A percentile compares a stretch with the other conserved stretches of the same genome.
Evolutionary conservation across 108 stramenopile genomes (phyloP).

Genomic region (Nitzschia sp.): DNA sequence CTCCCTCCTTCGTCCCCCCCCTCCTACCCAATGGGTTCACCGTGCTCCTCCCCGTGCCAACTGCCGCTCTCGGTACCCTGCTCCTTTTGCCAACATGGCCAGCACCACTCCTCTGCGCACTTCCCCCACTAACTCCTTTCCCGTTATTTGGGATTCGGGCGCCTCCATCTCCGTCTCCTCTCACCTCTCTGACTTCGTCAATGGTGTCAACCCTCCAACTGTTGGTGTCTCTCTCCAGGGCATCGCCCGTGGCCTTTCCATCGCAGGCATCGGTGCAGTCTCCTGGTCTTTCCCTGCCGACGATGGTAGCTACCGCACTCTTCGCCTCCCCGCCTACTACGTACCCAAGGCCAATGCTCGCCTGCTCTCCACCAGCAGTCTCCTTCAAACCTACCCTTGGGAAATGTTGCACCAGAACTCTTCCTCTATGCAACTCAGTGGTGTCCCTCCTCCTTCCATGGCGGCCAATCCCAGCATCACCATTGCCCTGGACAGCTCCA

Average conservation of each 20-base stretch:
- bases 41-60: no score
- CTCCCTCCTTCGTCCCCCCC: no score
- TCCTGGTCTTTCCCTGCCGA: background rate
- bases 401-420: background rate
- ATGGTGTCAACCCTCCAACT: background rate
- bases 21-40: no score
- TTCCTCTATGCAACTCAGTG: background rate
- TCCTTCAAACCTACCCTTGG: constrained; percentile 11
- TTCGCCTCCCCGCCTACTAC: constrained; percentile 1
- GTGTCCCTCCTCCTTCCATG: background rate
- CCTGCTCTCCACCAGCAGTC: constrained; percentile 13
- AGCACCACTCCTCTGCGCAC: background rate
- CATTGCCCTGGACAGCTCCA: background rate
- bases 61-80: no score
- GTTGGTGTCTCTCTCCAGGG: background rate
- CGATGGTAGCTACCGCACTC: background rate
- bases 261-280: constrained; percentile 3
- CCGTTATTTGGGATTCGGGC: constrained; percentile 39
- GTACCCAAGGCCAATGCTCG: constrained; percentile 14
- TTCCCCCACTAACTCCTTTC: background rate
- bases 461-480: background rate
- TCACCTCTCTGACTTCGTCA: constrained; percentile 23
- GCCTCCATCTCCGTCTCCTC: constrained; percentile 23
- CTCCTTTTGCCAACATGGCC: background rate
- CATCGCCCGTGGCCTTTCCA: background rate